A percentile compares a stretch with the other conserved stretches of the same genome.
Conservation (phyloP, 2,329 filamentous ascomycete genomes). For the Lasiodiplodia hormozganensis region DNA sequence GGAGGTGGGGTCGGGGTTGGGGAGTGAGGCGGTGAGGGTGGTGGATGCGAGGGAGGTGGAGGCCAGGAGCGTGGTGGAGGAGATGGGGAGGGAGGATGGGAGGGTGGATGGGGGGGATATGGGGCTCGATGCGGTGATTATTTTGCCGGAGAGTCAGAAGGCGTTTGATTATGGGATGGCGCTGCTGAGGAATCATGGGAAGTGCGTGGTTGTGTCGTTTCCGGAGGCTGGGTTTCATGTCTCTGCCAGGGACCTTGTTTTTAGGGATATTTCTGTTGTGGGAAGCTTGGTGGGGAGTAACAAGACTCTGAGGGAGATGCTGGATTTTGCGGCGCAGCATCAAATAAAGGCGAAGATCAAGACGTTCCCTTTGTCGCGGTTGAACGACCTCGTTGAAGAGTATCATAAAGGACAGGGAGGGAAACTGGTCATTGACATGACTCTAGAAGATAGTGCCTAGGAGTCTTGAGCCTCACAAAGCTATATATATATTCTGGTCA, state of each 20-base stretch:
- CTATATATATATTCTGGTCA: too few relatives aligned
- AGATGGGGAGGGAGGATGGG: conserved; percentile 47
- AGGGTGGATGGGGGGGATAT: conserved; percentile 47
- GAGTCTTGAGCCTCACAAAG: neutral
- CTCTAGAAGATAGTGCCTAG: conserved; percentile 31
- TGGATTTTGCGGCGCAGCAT: conserved; percentile 48
- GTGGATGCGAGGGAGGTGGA: conserved; percentile 49
- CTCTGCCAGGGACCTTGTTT: conserved; percentile 52
- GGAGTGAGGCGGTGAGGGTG: conserved; percentile 41
- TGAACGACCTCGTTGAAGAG: conserved; percentile 53
- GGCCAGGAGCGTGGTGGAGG: conserved; percentile 32
- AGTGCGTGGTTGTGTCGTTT: conserved; percentile 56
- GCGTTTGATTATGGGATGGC: conserved; percentile 57
- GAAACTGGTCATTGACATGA: conserved; percentile 54
- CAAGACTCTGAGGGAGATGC: conserved; percentile 48
- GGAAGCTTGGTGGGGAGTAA: conserved; percentile 54
- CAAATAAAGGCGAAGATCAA: conserved; percentile 45
- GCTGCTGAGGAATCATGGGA: conserved; percentile 53
- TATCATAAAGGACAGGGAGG: conserved; percentile 55
- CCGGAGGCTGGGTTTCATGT: conserved; percentile 53
- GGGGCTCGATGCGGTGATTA: conserved; percentile 56
- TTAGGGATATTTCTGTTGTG: conserved; percentile 52
- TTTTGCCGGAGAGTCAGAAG: conserved; percentile 55
- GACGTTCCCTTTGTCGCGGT: conserved; percentile 42
- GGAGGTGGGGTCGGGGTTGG: conserved; percentile 43